These are phyloP conservation scores for Euphrasia arctica DNA, from an alignment of 305 asterid genomes.

Conservation along the genomic window DNA sequence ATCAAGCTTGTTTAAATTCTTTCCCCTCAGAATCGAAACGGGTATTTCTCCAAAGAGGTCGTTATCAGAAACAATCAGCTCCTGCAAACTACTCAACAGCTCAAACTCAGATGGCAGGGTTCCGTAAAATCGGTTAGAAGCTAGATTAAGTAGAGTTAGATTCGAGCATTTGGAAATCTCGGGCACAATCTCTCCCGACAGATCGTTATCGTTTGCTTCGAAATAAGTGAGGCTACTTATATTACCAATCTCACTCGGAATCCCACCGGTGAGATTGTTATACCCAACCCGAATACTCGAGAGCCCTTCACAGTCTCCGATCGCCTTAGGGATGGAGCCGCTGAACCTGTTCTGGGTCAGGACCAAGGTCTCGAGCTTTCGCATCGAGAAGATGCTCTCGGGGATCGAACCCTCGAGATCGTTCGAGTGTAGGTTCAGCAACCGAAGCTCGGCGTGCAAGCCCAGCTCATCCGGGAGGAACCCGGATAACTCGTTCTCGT, in stretches of 20 bases:
- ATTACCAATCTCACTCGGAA: constrained; percentile 77
- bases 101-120: constrained; percentile 81
- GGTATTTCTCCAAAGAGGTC: constrained; percentile 75
- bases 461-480: constrained; percentile 70
- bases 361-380: constrained; percentile 65
- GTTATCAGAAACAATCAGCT: constrained; percentile 77
- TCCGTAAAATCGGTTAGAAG: constrained; percentile 78
- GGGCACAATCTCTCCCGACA: constrained; percentile 76
- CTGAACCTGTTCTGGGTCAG: constrained; percentile 72
- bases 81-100: constrained; percentile 64
- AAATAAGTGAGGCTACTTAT: constrained; percentile 84
- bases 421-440: constrained; percentile 89
- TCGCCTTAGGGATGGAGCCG: constrained; percentile 57
- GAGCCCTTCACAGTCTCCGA: constrained; percentile 70
- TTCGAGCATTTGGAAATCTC: constrained; percentile 79
- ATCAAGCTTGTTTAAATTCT: constrained; percentile 83
- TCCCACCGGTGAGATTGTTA: constrained; percentile 60
- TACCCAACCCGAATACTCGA: constrained; percentile 84
- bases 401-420: constrained; percentile 78
- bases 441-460: constrained; percentile 45
- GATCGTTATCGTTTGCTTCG: constrained; percentile 78
- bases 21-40: constrained; percentile 49
- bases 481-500: constrained; percentile 85
- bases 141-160: constrained; percentile 80
- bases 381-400: constrained; percentile 67